Base-by-base conservation (phyloP, 768 basidiomycete genomes). In the Boletus rubropictus region DNA sequence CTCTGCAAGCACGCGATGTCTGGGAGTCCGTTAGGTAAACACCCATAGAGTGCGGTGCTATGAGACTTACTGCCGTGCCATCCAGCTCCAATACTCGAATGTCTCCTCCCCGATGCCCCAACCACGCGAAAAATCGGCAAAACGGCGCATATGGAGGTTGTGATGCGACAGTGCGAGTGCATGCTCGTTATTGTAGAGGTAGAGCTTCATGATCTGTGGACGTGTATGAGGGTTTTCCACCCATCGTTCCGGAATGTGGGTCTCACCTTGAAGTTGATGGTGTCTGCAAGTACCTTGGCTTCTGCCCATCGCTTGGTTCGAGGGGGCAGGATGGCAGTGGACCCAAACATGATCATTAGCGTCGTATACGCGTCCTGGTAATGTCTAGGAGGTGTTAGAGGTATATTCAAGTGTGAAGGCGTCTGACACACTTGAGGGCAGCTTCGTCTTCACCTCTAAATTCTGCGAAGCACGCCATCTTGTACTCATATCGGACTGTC, bases 241-340 rank as follows among this genome's bases (percentile, higher is more conserved):
- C 17, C 35, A 7, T 9, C 12, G 12, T 50, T 25, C 7, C 2
- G 2, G 11, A 7, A 14, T 21, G 21, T 14, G 12, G 1, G 8
- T 50, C 68, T 46, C 51, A 89, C 93, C 73, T 96, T 94, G 62
- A 96, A 73, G 49, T 84, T 89, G 51, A 97, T 84, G 54, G 90
- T 89, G 62, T 99, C 96, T 0, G 90, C 92, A 2, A 98, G 76
- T 2, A 98, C 96, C 65, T 94, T 96, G 3, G 95, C 95, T 65
- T 99, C 96, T 14, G 94, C 93, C 95, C 95, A 98, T 25, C 95
- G 78, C 63, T 98, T 99, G 2, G 93, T 97, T 8, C 95, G 80
- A 5, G 93, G 92, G 1, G 89, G 89, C 7, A 96, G 70, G 41
- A 89, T 86, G 5, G 82, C 82, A 2, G 86, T 86, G 7, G 90